phyloP scores from a whole-genome alignment of 1,139 yeast species.

The Magnusiomyces clavatus region DNA sequence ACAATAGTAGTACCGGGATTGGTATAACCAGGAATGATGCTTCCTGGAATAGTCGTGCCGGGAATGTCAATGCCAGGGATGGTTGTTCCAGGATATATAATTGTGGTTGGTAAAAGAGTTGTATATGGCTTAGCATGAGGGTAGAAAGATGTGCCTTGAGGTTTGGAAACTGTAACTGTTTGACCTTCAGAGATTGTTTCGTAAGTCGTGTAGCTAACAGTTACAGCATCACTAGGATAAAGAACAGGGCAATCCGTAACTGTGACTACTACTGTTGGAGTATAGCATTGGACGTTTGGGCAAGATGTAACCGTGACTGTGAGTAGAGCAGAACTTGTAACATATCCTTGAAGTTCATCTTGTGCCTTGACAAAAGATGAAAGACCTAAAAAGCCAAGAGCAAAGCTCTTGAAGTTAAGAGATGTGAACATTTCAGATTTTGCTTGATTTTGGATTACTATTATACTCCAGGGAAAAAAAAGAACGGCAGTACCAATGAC shows the following conservation, averaged over 20 bases:
- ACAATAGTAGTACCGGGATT: too few species aligned
- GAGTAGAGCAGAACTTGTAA: not conserved
- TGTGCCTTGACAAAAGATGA: constrained; percentile 1
- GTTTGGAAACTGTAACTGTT: constrained; percentile 2
- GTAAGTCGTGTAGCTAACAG: constrained; percentile 2
- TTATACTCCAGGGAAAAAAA: too few species aligned
- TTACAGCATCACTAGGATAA: constrained; percentile 1
- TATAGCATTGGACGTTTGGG: not conserved
- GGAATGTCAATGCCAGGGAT: too few species aligned
- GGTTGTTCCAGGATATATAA: not conserved
- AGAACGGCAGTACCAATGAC: too few species aligned
- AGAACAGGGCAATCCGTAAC: constrained; percentile 6
- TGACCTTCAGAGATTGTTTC: not conserved
- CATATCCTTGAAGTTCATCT: constrained; percentile 3
- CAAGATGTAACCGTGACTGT: constrained; percentile 8
- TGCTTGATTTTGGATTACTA: too few species aligned
- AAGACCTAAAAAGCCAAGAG: constrained; percentile 1
- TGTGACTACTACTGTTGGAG: not conserved
- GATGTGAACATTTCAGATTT: not conserved
- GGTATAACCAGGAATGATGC: too few species aligned
- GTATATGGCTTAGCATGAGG: constrained; percentile 3
- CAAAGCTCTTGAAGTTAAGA: not conserved
- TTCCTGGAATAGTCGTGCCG: too few species aligned
- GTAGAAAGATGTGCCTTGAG: constrained; percentile 1
- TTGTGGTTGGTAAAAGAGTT: constrained; percentile 1